These are phyloP conservation scores for Dactylonectria macrodidyma DNA, from an alignment of 2,329 filamentous ascomycete species.

Conservation along the genomic window DNA sequence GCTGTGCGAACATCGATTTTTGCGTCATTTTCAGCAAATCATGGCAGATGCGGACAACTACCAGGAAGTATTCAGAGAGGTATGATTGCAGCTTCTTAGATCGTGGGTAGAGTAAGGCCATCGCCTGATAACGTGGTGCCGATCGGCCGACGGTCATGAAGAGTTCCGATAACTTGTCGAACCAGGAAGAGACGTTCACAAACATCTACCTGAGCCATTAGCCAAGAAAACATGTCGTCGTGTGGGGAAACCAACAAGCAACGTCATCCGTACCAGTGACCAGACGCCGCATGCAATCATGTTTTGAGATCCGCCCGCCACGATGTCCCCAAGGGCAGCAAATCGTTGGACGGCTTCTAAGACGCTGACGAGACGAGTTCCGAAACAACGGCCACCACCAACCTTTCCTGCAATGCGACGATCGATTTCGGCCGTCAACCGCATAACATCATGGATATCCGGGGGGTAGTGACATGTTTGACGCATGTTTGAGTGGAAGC, in stretches of 20 bases:
- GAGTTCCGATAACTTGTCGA: slow-evolving; percentile 57
- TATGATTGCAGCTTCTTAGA: slow-evolving; percentile 54
- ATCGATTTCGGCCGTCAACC: too few relatives aligned
- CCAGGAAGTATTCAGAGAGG: slow-evolving; percentile 58
- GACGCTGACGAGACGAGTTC: slow-evolving; percentile 58
- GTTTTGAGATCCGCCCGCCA: slow-evolving; percentile 60
- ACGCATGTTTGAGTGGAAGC: too few relatives aligned
- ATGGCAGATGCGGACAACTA: slow-evolving; percentile 57
- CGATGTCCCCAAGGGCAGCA: slow-evolving; percentile 54
- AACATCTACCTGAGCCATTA: slow-evolving; percentile 43
- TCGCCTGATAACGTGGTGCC: slow-evolving; percentile 50
- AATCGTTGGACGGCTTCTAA: slow-evolving; percentile 60
- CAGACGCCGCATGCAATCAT: too few relatives aligned
- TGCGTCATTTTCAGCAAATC: slow-evolving; percentile 51
- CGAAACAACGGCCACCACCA: slow-evolving; percentile 49
- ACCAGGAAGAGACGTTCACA: slow-evolving; percentile 50
- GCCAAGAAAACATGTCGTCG: slow-evolving; percentile 28
- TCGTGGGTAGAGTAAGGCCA: slow-evolving; percentile 57
- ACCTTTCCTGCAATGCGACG: too few relatives aligned
- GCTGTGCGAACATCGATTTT: slow-evolving; percentile 50
- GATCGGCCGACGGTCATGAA: slow-evolving; percentile 53
- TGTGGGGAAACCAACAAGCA: slow-evolving; percentile 50
- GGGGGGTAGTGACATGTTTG: too few relatives aligned
- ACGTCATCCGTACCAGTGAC: slow-evolving; percentile 58
- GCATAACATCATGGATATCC: too few relatives aligned